Percentiles rank a stretch among this genome's conserved stretches.
Evolutionary conservation across 2,329 filamentous ascomycete species (phyloP).

Genomic region (Monascus ruber): DNA sequence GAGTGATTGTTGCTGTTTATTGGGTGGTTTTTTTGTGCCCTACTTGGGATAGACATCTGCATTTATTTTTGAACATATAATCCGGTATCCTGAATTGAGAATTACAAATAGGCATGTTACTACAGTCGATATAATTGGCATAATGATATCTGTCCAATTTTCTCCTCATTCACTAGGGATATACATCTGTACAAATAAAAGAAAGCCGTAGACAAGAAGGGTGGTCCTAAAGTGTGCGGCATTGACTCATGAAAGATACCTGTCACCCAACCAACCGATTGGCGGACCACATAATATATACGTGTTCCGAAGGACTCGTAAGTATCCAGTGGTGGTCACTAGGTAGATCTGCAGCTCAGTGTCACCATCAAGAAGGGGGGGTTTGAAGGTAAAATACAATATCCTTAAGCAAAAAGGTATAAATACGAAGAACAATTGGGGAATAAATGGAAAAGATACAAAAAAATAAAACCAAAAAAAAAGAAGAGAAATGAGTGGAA

Average conservation of each 20-base stretch:
- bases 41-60: not conserved
- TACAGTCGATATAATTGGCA: no score
- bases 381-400: not conserved
- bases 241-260: slow-evolving; percentile 3
- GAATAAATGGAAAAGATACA: not conserved
- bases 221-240: slow-evolving; percentile 1
- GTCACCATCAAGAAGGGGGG: not conserved
- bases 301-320: no score
- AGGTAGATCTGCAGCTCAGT: not conserved
- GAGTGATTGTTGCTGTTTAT: slow-evolving; percentile 3
- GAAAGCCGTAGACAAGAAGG: slow-evolving; percentile 3
- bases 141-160: not conserved
- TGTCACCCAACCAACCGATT: slow-evolving; percentile 11
- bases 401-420: not conserved
- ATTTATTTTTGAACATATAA: no score
- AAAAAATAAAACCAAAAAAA: slow-evolving; percentile 6
- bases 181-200: slow-evolving; percentile 15
- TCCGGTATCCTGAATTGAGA: no score
- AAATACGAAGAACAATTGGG: not conserved
- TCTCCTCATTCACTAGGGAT: slow-evolving; percentile 5
- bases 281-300: not conserved
- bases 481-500: slow-evolving; percentile 1
- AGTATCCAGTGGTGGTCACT: no score
- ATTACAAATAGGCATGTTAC: no score
- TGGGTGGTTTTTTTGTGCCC: not conserved